Conservation (phyloP, 2,329 filamentous ascomycete species). For the Penicillium paneum region DNA sequence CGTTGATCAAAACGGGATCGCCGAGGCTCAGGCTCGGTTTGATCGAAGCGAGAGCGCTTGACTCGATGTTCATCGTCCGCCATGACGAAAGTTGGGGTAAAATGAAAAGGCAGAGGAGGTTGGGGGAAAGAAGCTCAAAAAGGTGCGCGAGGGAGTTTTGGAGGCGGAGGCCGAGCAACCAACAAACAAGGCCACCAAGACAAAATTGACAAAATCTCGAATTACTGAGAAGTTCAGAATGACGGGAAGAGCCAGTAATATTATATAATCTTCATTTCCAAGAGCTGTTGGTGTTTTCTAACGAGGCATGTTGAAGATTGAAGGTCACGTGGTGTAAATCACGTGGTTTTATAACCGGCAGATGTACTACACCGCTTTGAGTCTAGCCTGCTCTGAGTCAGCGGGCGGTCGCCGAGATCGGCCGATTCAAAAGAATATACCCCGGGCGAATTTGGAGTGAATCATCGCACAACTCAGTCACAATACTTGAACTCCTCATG, state of each 20-base stretch:
- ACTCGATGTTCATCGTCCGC: conserved; percentile 70
- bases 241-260: neutral
- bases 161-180: conserved; percentile 17
- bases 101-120: neutral
- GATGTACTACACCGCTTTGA: neutral
- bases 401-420: conserved; percentile 34
- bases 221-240: neutral
- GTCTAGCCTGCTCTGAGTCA: conserved; percentile 29
- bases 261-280: neutral
- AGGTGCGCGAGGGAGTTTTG: conserved; percentile 22
- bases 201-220: neutral
- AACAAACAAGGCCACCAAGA: neutral
- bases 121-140: conserved; percentile 8
- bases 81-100: conserved; percentile 50
- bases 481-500: conserved; percentile 28
- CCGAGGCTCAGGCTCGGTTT: conserved; percentile 77
- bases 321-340: conserved; percentile 1
- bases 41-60: conserved; percentile 92
- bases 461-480: conserved; percentile 24
- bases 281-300: neutral
- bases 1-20: conserved; percentile 86
- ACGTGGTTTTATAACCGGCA: conserved; percentile 6
- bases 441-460: conserved; percentile 23
- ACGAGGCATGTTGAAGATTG: neutral
- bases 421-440: conserved; percentile 28